Base-by-base conservation (phyloP, 2,329 filamentous ascomycete genomes). In the Aspergillus tamarii region DNA sequence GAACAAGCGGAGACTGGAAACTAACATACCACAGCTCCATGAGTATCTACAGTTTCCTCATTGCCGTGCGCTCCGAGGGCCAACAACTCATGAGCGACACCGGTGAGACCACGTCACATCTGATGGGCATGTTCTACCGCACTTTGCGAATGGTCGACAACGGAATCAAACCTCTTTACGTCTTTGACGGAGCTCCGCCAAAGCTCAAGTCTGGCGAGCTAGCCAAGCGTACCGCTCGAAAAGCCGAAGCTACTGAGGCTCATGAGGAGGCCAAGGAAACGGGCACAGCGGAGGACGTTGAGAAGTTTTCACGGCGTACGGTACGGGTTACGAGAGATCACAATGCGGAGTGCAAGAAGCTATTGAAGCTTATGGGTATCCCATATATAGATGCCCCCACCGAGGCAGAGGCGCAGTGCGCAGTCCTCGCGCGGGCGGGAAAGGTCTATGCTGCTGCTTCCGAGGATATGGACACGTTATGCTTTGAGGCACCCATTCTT, bases 71-170 rank as follows among this genome's bases (percentile, higher is more conserved):
- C 71, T 97, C 94, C 73, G 93, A 97, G 72, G 95, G 95, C 71
- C 93, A 99, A 78, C 93, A 97, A 80, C 89, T 99, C 72, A 98
- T 90, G 86, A 96, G 90, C 79, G 95, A 99, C 74, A 90, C 89
- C 59, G 95, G 95, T 74, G 93, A 98, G 79, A 99, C 95, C 2
- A 99, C 95, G 0, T 99, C 95, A 21, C 95, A 99, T 78, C 84
- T 99, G 19, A 98, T 99, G 94, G 95, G 95, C 75, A 94, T 99
- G 89, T 99, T 99, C 84, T 99, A 99, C 84, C 94, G 95, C 72
- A 99, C 95, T 2, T 86, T 99, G 8, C 93, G 95, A 72, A 98
- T 99, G 83, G 92, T 98, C 74, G 95, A 99, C 81, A 98, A 97
- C 73, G 95, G 95, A 63, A 98, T 99, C 83, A 99, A 99, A 78